These are phyloP conservation scores for Kitagawia praeruptora DNA, from an alignment of 129 eudicot genomes.

Conservation along the genomic window DNA sequence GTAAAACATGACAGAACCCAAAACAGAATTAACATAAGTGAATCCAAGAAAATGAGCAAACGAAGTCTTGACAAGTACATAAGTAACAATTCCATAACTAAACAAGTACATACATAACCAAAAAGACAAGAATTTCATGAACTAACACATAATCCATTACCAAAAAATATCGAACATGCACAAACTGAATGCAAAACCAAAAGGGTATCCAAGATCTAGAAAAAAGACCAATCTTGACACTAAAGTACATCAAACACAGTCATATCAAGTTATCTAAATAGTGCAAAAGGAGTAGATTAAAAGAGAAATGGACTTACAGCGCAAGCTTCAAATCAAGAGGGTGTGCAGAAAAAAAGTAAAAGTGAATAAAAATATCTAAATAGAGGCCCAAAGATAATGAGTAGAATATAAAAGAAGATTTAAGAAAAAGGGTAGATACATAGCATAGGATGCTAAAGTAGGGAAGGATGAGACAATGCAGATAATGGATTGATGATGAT, in stretches of 20 bases:
- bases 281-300: neutral
- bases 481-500: conserved; percentile 8
- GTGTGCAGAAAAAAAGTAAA: neutral
- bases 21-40: neutral
- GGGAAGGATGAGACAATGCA: neutral
- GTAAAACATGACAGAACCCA: neutral
- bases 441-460: neutral
- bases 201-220: conserved; percentile 2
- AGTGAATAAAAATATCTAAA: neutral
- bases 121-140: neutral
- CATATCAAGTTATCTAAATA: neutral
- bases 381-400: neutral
- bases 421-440: neutral
- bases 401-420: neutral
- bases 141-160: neutral
- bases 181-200: neutral
- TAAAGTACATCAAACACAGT: neutral
- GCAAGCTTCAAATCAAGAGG: conserved; percentile 9
- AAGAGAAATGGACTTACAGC: conserved; percentile 14
- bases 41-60: neutral
- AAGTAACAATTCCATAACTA: neutral
- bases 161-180: neutral
- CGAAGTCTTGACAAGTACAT: no score
- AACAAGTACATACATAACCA: neutral
- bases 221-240: neutral